Evolutionary conservation across 441 rosid genomes (phyloP).

Genomic region (Populus tomentosa): DNA sequence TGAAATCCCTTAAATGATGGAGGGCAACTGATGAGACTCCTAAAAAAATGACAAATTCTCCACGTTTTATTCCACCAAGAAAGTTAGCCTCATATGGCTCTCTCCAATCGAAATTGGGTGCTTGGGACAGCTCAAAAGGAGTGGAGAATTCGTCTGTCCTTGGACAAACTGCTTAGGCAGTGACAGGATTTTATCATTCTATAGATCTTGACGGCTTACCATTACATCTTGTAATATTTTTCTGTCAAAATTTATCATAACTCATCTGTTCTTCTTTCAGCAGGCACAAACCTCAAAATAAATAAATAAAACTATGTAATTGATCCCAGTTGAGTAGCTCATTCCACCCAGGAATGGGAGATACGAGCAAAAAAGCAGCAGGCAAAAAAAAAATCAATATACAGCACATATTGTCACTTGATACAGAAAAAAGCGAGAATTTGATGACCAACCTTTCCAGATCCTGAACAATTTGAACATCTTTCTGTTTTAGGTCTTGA

Average conservation of each 20-base stretch:
- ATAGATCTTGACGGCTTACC: background rate
- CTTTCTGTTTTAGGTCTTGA: slow-evolving; percentile 72
- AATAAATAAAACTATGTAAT: no score
- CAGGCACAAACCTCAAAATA: background rate
- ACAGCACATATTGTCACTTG: background rate
- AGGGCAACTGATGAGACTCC: background rate
- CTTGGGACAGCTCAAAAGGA: background rate
- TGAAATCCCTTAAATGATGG: background rate
- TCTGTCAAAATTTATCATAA: background rate
- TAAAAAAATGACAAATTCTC: background rate
- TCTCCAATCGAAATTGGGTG: background rate
- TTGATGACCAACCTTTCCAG: slow-evolving; percentile 63
- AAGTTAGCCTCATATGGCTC: background rate
- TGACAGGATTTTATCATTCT: background rate
- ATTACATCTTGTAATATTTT: background rate
- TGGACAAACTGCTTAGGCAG: background rate
- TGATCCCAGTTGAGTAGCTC: background rate
- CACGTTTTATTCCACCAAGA: background rate
- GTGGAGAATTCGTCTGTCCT: background rate
- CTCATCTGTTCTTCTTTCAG: background rate
- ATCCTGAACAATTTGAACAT: slow-evolving; percentile 93
- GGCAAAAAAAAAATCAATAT: background rate
- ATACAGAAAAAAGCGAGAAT: background rate
- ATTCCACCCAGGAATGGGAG: background rate
- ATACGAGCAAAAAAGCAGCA: background rate